Evolutionary conservation across 441 rosid species (phyloP), one percentile per base, ranked within the genome.

Genomic region (Omphalea diandra): DNA sequence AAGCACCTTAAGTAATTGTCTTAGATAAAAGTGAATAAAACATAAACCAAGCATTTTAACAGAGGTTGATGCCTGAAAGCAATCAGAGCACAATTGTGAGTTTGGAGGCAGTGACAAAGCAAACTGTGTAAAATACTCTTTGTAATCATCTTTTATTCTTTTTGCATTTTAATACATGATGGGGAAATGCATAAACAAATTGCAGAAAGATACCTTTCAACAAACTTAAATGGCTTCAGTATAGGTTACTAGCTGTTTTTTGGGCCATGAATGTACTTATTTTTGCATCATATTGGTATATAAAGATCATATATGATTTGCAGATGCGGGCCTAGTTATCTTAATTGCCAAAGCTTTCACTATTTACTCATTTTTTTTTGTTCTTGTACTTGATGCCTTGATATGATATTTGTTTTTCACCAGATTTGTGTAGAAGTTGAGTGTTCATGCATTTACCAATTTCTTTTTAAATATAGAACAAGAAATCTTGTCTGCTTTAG

Each of bases 401-500:
- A 44, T 3, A 44, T 22, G n/a, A 27, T 20, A 40, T 59, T 15
- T 9, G 4, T 29, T 43, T 32, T 7, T 36, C 47, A 14, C 7
- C 18, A 12, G 6, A 2, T 35, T 18, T 46, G 22, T 49, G 53
- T 33, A 50, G n/a, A 14, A 33, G 4, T 52, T 70, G 59, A 46
- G 44, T 62, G 47, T 32, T 63, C 52, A 14, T n/a, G 29, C 46
- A n/a, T 20, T 35, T 36, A 50, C 5, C 6, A 2, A 15, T 46
- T 47, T 65, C 49, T 35, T 29, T 58, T n/a, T 38, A 41, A 29
- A 40, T 66, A 20, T 29, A 54, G 27, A n/a, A 22, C 63, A 43
- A 43, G 57, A 64, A n/a, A 60, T 41, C 47, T 66, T 60, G 9
- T 69, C 53, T 58, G 36, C 27, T 40, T 18, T 18, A 4, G 20